phyloP scores from a whole-genome alignment of 2,329 filamentous ascomycete species.

The Domatiomyces globalis region DNA sequence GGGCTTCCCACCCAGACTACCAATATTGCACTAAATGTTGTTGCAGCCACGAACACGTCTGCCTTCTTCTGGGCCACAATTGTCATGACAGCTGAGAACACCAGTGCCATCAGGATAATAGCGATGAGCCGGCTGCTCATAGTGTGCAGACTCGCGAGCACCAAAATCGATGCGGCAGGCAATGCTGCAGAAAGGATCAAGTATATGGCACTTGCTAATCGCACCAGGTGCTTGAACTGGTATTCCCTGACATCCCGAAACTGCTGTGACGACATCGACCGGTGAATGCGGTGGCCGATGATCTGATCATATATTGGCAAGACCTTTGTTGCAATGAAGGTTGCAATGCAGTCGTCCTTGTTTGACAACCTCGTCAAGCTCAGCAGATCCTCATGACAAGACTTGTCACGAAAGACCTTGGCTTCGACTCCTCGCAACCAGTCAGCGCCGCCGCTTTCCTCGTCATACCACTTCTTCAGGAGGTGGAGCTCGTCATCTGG shows the following conservation, averaged over 20 bases:
- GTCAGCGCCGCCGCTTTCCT: slow-evolving; percentile 12
- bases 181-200: slow-evolving; percentile 15
- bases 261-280: slow-evolving; percentile 10
- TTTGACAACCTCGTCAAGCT: slow-evolving; percentile 8
- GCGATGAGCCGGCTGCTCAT: slow-evolving; percentile 10
- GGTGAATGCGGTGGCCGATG: slow-evolving; percentile 13
- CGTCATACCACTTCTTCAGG: slow-evolving; percentile 14
- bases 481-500: slow-evolving; percentile 11
- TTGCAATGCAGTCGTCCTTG: slow-evolving; percentile 10
- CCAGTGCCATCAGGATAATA: slow-evolving; percentile 14
- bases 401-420: slow-evolving; percentile 8
- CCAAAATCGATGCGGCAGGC: slow-evolving; percentile 12
- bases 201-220: slow-evolving; percentile 12
- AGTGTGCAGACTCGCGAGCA: slow-evolving; percentile 12
- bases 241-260: slow-evolving; percentile 12
- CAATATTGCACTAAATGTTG: slow-evolving; percentile 14
- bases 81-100: slow-evolving; percentile 15
- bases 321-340: slow-evolving; percentile 9
- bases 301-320: slow-evolving; percentile 13
- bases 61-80: slow-evolving; percentile 14
- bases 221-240: slow-evolving; percentile 9
- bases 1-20: slow-evolving; percentile 14
- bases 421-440: slow-evolving; percentile 14
- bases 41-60: slow-evolving; percentile 16
- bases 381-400: slow-evolving; percentile 7